phyloP scores from a whole-genome alignment of 257 asterid species.

The Jacaranda copaia region DNA sequence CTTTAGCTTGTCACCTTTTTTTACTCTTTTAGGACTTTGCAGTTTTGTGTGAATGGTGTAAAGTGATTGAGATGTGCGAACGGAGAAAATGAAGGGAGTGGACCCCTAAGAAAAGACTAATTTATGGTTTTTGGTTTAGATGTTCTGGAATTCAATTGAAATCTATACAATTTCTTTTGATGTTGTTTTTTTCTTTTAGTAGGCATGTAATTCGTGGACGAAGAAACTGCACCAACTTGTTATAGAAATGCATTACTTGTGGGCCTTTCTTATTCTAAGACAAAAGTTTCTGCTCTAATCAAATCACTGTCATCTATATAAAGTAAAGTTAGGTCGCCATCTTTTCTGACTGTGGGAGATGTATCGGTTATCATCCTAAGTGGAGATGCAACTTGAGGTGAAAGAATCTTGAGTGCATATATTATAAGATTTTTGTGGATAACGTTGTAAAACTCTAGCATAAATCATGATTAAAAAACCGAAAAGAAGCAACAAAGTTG shows the following conservation, averaged over 20 bases:
- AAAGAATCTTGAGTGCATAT: conserved; percentile 28
- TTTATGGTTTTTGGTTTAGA: conserved; percentile 28
- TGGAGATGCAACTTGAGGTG: conserved; percentile 50
- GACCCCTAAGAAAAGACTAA: conserved; percentile 23
- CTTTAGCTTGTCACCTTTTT: conserved; percentile 22
- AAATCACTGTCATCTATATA: conserved; percentile 45
- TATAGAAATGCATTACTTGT: conserved; percentile 47
- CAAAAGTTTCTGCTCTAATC: conserved; percentile 52
- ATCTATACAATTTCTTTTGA: neutral
- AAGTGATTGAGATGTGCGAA: conserved; percentile 29
- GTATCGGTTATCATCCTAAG: conserved; percentile 45
- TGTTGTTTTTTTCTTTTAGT: neutral
- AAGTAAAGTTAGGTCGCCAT: conserved; percentile 67
- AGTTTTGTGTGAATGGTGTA: neutral
- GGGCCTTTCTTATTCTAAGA: conserved; percentile 51
- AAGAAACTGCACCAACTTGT: conserved; percentile 50
- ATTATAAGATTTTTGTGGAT: conserved; percentile 34
- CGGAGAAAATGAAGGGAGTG: neutral
- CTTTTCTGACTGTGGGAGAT: conserved; percentile 55
- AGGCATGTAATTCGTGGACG: conserved; percentile 49
- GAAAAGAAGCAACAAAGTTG: conserved; percentile 33
- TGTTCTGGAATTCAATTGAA: conserved; percentile 36
- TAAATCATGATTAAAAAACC: conserved; percentile 10
- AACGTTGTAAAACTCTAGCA: conserved; percentile 34
- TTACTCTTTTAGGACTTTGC: conserved; percentile 25